Conservation (phyloP, 2,329 filamentous ascomycete genomes). For the Clonostachys byssicola region DNA sequence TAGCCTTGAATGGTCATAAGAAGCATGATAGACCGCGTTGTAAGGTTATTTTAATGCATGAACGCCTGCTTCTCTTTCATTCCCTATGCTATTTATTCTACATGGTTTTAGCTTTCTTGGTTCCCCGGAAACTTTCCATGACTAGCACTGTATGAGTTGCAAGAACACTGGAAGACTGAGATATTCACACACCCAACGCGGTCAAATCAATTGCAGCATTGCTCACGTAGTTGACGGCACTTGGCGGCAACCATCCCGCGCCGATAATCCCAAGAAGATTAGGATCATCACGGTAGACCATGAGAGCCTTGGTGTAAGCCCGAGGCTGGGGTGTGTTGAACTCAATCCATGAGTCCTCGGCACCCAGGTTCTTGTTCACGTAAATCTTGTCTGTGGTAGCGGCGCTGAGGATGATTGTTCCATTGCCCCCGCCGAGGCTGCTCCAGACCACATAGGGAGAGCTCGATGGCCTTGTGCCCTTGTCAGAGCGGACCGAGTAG, state of each 20-base stretch:
- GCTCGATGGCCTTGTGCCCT: conserved; percentile 21
- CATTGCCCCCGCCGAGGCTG: conserved; percentile 33
- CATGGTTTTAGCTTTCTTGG: too few species aligned
- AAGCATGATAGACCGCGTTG: too few species aligned
- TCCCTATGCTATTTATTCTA: too few species aligned
- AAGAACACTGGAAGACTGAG: too few species aligned
- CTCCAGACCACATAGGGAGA: conserved; percentile 40
- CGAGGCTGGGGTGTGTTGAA: conserved; percentile 24
- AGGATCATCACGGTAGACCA: conserved; percentile 25
- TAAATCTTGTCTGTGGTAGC: conserved; percentile 28
- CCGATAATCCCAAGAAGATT: conserved; percentile 34
- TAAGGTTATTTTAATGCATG: too few species aligned
- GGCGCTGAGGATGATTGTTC: conserved; percentile 36
- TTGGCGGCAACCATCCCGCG: conserved; percentile 38
- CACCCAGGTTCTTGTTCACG: conserved; percentile 33
- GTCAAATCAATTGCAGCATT: too few species aligned
- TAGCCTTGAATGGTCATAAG: too few species aligned
- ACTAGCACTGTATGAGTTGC: too few species aligned
- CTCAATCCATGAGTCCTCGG: conserved; percentile 26
- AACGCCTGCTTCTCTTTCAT: too few species aligned
- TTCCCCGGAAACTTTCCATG: too few species aligned
- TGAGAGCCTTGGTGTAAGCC: conserved; percentile 29
- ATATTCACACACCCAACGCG: too few species aligned
- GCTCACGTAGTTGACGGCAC: conserved; percentile 35
- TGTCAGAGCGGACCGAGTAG: conserved; percentile 22